phyloP scores from a whole-genome alignment of 2,329 filamentous ascomycete genomes.

The Cercospora sp. region DNA sequence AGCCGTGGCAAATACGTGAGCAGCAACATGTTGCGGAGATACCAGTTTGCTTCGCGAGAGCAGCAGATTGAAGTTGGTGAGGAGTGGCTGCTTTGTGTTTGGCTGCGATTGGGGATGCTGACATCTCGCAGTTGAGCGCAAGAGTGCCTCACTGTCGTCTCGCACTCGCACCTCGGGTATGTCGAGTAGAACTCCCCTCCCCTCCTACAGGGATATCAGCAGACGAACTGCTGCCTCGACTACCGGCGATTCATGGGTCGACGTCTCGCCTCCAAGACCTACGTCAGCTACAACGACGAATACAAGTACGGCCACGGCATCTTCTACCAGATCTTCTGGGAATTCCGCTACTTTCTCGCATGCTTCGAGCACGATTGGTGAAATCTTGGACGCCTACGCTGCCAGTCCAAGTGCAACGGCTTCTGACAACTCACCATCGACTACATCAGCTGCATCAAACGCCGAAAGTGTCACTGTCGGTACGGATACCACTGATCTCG shows the following conservation, averaged over 20 bases:
- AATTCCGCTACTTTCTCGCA: not conserved
- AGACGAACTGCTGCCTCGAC: not conserved
- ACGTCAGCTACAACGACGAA: not conserved
- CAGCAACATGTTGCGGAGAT: constrained; percentile 12
- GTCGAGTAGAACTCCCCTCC: not conserved
- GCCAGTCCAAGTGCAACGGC: not conserved
- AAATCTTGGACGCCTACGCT: not conserved
- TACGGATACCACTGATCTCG: not conserved
- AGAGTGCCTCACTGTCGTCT: constrained; percentile 3
- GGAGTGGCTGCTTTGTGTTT: not conserved
- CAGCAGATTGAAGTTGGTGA: constrained; percentile 13
- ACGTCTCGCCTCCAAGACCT: not conserved
- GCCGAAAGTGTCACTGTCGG: not conserved
- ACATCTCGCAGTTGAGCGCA: constrained; percentile 10
- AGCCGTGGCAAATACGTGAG: constrained; percentile 15
- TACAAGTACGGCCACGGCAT: not conserved
- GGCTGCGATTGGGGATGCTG: not conserved
- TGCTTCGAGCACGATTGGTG: not conserved
- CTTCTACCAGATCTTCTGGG: not conserved
- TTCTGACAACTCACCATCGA: not conserved
- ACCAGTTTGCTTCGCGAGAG: constrained; percentile 14
- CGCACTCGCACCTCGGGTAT: not conserved
- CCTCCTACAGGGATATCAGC: not conserved
- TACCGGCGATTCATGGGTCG: not conserved
- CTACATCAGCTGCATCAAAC: not conserved